phyloP scores from a whole-genome alignment of 2,329 filamentous ascomycete genomes.

The Lachnellula willkommii region DNA sequence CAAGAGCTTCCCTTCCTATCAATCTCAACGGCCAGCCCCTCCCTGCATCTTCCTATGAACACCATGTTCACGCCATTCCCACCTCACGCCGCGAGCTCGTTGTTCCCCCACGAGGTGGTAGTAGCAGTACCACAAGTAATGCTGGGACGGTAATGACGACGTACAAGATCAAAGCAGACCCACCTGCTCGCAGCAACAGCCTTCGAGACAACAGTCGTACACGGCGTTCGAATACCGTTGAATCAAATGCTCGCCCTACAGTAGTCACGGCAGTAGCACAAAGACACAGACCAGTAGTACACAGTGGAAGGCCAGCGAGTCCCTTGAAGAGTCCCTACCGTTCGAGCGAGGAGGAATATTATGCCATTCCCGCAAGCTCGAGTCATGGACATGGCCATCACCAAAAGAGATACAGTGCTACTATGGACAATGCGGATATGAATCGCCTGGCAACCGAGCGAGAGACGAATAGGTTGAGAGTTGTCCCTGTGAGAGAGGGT shows the following conservation, averaged over 20 bases:
- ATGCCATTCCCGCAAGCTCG: conserved; percentile 54
- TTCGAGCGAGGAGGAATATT: conserved; percentile 49
- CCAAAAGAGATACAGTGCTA: conserved; percentile 42
- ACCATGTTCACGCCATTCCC: conserved; percentile 51
- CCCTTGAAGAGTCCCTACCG: conserved; percentile 50
- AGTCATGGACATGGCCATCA: conserved; percentile 37
- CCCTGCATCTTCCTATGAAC: conserved; percentile 35
- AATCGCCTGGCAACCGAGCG: conserved; percentile 20
- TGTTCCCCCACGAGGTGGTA: conserved; percentile 34
- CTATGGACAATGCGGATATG: conserved; percentile 46
- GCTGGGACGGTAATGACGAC: conserved; percentile 44
- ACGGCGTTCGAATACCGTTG: conserved; percentile 43
- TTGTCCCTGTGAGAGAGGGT: conserved; percentile 20
- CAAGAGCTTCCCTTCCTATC: conserved; percentile 49
- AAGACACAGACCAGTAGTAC: conserved; percentile 25
- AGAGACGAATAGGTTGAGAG: conserved; percentile 17
- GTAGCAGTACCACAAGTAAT: conserved; percentile 27
- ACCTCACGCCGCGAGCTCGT: conserved; percentile 33
- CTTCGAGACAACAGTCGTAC: conserved; percentile 44
- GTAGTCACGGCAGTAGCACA: conserved; percentile 50
- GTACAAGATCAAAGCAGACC: conserved; percentile 52
- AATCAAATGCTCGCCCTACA: conserved; percentile 43
- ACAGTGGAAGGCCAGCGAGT: conserved; percentile 38
- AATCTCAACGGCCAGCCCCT: conserved; percentile 30
- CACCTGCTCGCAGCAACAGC: conserved; percentile 42